Conservation (phyloP, 2,329 filamentous ascomycete genomes). For the Mycosphaerella sp. region DNA sequence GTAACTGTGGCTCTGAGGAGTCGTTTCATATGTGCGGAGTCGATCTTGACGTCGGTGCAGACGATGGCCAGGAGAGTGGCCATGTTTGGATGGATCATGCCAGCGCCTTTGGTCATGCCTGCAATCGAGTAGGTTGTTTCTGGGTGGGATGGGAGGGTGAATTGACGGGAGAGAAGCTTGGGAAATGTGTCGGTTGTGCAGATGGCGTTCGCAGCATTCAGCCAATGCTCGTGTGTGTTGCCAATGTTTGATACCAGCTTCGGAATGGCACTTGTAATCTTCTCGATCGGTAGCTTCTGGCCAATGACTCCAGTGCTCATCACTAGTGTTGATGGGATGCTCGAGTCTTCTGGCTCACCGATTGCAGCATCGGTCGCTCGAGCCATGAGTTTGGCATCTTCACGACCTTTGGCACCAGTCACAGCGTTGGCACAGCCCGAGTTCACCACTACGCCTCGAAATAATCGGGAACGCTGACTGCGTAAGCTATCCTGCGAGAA, state of each 20-base stretch:
- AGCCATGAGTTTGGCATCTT: slow-evolving; percentile 84
- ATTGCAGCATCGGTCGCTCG: slow-evolving; percentile 65
- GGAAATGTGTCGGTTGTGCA: slow-evolving; percentile 99
- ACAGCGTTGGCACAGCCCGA: slow-evolving; percentile 97
- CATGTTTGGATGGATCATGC: slow-evolving; percentile 99
- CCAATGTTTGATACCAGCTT: slow-evolving; percentile 66
- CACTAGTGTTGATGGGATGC: slow-evolving; percentile 23
- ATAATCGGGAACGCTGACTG: slow-evolving; percentile 57
- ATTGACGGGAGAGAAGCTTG: slow-evolving; percentile 81
- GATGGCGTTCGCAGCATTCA: slow-evolving; percentile 79
- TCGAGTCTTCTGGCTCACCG: slow-evolving; percentile 28
- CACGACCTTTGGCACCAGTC: slow-evolving; percentile 79
- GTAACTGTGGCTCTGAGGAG: slow-evolving; percentile 70
- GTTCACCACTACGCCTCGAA: slow-evolving; percentile 83
- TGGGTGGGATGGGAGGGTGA: slow-evolving; percentile 75
- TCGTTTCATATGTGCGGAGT: slow-evolving; percentile 57
- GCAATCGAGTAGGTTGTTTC: slow-evolving; percentile 73
- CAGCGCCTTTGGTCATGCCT: slow-evolving; percentile 95
- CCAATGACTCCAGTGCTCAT: slow-evolving; percentile 98
- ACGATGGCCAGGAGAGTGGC: slow-evolving; percentile 88
- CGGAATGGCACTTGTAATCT: slow-evolving; percentile 79
- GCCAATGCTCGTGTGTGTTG: slow-evolving; percentile 75
- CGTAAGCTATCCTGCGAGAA: slow-evolving; percentile 63
- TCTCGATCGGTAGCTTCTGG: slow-evolving; percentile 83
- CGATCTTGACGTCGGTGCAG: slow-evolving; percentile 82